A percentile compares a stretch with the other conserved stretches of the same genome.
Conservation (phyloP, 176 grass and related monocot species). For the Chrysopogon serrulatus region DNA sequence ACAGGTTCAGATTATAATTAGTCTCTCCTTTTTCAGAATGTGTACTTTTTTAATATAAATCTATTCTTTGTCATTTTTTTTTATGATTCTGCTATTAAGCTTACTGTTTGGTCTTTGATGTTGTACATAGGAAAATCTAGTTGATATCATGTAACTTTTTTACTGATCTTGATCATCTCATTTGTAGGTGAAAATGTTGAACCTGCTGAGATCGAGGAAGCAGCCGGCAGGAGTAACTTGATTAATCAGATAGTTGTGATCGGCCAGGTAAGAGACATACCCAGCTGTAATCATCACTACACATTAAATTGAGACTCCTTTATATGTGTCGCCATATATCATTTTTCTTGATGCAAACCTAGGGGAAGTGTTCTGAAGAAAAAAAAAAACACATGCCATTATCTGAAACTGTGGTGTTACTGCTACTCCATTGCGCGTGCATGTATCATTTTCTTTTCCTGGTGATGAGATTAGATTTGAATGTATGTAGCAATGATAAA, state of each 20-base stretch:
- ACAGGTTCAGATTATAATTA: constrained; percentile 56
- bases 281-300: neutral
- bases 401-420: neutral
- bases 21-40: neutral
- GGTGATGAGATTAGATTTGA: neutral
- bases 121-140: neutral
- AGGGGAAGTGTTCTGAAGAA: neutral
- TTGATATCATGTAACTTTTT: neutral
- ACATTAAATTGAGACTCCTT: neutral
- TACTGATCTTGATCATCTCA: neutral
- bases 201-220: constrained; percentile 78
- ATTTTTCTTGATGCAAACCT: neutral
- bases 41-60: neutral
- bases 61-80: neutral
- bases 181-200: constrained; percentile 95
- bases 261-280: constrained; percentile 59
- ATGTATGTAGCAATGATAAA: neutral
- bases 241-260: constrained; percentile 89
- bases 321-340: neutral
- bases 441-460: neutral
- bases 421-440: neutral
- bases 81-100: neutral
- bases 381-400: neutral
- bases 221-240: constrained; percentile 69
- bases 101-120: neutral